Percentiles rank a stretch among this genome's conserved stretches.
Conservation (phyloP, 768 basidiomycete genomes). For the Ramaria sp. region DNA sequence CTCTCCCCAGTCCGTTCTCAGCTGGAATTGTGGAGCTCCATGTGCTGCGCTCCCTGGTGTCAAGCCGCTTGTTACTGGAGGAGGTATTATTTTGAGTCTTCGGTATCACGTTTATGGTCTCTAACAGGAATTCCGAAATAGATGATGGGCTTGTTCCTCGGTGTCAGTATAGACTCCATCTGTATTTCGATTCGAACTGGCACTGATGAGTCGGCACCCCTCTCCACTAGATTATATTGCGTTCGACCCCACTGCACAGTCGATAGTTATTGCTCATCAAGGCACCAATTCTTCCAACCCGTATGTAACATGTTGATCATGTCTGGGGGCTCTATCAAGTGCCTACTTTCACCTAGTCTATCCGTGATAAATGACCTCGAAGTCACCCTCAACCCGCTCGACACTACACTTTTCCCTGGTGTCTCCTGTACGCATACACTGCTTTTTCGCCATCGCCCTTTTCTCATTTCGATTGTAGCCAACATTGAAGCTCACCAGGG, state of each 20-base stretch:
- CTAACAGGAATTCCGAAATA: not conserved
- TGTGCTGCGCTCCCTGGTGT: constrained; percentile 21
- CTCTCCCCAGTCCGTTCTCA: constrained; percentile 20
- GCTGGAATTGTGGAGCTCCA: constrained; percentile 24
- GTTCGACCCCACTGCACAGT: constrained; percentile 21
- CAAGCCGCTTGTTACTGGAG: constrained; percentile 21
- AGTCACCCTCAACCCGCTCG: constrained; percentile 14
- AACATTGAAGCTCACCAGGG: constrained; percentile 27
- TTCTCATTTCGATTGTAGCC: not conserved
- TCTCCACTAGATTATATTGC: constrained; percentile 23
- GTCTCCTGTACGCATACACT: not conserved
- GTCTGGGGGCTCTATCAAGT: too few species aligned
- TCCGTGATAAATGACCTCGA: constrained; percentile 26
- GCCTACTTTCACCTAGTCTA: not conserved
- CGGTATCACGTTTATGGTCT: not conserved
- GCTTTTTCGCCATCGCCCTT: not conserved
- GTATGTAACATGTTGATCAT: constrained; percentile 10
- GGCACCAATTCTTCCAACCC: constrained; percentile 26
- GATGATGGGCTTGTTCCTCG: constrained; percentile 21
- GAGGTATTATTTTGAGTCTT: constrained; percentile 15
- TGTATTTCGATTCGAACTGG: not conserved
- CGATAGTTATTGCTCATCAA: constrained; percentile 31
- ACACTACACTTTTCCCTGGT: constrained; percentile 7
- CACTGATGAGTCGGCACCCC: not conserved
- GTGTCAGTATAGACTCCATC: constrained; percentile 8